A percentile compares a stretch with the other conserved stretches of the same genome.
Evolutionary conservation across 2,329 filamentous ascomycete genomes (phyloP).

Genomic region (Epichloe glyceriae): DNA sequence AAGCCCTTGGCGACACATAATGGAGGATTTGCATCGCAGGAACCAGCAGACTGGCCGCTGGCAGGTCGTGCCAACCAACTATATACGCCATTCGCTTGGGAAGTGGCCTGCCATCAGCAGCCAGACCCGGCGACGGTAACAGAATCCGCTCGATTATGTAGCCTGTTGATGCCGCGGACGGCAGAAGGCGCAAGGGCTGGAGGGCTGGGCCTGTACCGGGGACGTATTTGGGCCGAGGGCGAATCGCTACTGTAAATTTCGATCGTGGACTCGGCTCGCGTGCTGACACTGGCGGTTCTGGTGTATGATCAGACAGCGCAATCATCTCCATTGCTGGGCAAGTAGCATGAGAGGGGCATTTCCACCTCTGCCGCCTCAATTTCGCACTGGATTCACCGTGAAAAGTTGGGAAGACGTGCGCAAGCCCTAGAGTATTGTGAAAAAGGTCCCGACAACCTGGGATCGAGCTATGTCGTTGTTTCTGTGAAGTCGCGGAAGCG

Average conservation of each 20-base stretch:
- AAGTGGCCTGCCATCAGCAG: conserved; percentile 21
- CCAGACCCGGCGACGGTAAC: conserved; percentile 23
- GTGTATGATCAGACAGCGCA: neutral
- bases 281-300: neutral
- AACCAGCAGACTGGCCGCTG: conserved; percentile 33
- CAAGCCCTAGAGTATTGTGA: neutral
- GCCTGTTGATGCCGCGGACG: conserved; percentile 37
- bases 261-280: neutral
- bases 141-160: conserved; percentile 43
- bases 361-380: neutral
- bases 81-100: conserved; percentile 38
- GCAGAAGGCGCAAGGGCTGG: conserved; percentile 33
- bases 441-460: rapidly evolving
- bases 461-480: neutral
- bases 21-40: conserved; percentile 36
- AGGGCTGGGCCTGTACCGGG: conserved; percentile 35
- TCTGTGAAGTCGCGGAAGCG: neutral
- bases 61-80: conserved; percentile 41
- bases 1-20: conserved; percentile 41
- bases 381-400: neutral
- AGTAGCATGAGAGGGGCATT: neutral
- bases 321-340: neutral
- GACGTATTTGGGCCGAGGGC: conserved; percentile 21
- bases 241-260: conserved; percentile 2
- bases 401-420: neutral